phyloP scores from a whole-genome alignment of 345 rosid genomes.

The Adansonia digitata region DNA sequence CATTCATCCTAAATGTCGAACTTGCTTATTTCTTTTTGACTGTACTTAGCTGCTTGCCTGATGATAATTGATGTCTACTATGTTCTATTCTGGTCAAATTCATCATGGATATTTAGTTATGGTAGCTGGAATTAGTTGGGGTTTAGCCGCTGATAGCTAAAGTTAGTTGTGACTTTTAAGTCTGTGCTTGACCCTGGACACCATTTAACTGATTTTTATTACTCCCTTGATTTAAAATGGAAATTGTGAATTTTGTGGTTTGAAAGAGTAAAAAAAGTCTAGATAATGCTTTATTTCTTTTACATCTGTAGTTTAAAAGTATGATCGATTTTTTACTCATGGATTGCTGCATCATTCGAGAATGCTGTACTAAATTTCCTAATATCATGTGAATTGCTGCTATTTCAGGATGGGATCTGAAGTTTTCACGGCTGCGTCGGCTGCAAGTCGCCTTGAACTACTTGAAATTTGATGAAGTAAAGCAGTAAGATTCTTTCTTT shows the following conservation, averaged over 20 bases:
- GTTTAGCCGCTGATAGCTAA: not conserved
- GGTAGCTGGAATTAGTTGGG: not conserved
- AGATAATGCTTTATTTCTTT: too few relatives aligned
- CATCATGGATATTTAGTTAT: not conserved
- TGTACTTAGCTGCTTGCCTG: not conserved
- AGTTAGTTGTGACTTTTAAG: not conserved
- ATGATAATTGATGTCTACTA: not conserved
- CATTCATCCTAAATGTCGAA: not conserved
- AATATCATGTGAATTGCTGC: constrained; percentile 21
- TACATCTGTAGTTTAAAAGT: not conserved
- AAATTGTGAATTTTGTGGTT: too few relatives aligned
- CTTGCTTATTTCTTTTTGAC: not conserved
- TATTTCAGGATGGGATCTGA: constrained; percentile 81
- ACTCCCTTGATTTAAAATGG: not conserved
- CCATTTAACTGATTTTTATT: not conserved
- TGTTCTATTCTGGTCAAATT: not conserved
- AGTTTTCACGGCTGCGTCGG: constrained; percentile 68
- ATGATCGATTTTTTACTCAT: not conserved
- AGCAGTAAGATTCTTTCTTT: constrained; percentile 49
- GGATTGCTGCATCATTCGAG: not conserved
- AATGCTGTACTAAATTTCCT: not conserved
- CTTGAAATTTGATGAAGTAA: constrained; percentile 81
- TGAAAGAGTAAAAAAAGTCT: too few relatives aligned
- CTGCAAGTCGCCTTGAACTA: constrained; percentile 78
- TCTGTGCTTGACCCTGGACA: not conserved